These are phyloP conservation scores for Salix dunnii DNA, from an alignment of 345 rosid species.

Conservation along the genomic window DNA sequence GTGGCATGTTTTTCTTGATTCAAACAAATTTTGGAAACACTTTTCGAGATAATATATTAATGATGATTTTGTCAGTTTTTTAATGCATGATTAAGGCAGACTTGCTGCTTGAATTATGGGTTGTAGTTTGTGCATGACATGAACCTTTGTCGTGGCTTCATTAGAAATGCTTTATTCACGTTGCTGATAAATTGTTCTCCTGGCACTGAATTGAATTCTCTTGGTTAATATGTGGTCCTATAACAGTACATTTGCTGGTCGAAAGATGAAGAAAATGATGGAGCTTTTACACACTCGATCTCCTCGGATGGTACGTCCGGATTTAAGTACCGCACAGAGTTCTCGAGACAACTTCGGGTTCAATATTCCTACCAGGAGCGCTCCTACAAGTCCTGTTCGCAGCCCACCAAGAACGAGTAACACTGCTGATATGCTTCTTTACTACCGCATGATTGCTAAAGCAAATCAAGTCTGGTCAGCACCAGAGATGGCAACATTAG, in stretches of 20 bases:
- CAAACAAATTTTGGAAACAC: background rate
- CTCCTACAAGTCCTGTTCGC: slow-evolving; percentile 54
- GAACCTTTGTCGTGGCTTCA: background rate
- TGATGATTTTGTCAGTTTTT: background rate
- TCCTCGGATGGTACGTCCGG: slow-evolving; percentile 23
- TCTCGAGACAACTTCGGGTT: slow-evolving; percentile 40
- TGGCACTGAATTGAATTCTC: background rate
- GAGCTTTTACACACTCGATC: slow-evolving; percentile 37
- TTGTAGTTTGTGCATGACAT: background rate
- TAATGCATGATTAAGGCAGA: background rate
- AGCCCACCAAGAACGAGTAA: slow-evolving; percentile 50
- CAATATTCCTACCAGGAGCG: slow-evolving; percentile 54
- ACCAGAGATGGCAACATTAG: slow-evolving; percentile 60
- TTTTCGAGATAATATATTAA: background rate
- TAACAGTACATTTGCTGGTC: slow-evolving; percentile 36
- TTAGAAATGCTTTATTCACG: background rate
- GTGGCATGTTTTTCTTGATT: background rate
- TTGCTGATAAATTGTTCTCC: background rate
- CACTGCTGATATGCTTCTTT: slow-evolving; percentile 36
- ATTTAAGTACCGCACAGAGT: slow-evolving; percentile 22
- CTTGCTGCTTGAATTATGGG: background rate
- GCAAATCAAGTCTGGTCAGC: slow-evolving; percentile 78
- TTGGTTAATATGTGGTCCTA: background rate
- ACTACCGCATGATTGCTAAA: slow-evolving; percentile 36
- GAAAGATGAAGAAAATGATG: slow-evolving; percentile 30